Conservation (phyloP, 1,139 yeast species). For the Debaryomyces sp. region DNA sequence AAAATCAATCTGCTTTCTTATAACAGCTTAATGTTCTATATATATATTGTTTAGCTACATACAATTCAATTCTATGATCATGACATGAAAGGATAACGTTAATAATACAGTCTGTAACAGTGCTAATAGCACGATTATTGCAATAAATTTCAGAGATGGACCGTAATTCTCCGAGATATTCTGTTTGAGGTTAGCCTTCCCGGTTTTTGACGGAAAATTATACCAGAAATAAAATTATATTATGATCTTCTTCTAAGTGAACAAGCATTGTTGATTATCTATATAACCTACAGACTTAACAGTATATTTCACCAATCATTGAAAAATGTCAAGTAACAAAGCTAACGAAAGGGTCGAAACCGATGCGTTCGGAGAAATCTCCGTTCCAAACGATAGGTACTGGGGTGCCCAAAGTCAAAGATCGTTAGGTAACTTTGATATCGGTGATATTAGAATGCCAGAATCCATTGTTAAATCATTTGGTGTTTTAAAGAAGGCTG, state of each 20-base stretch:
- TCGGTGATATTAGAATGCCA: slow-evolving; percentile 87
- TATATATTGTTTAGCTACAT: background rate
- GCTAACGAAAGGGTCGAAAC: slow-evolving; percentile 58
- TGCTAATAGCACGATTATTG: background rate
- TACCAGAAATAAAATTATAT: background rate
- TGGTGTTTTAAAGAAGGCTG: slow-evolving; percentile 86
- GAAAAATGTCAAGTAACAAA: background rate
- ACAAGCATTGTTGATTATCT: background rate
- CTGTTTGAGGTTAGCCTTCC: background rate
- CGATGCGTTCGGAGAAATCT: slow-evolving; percentile 90
- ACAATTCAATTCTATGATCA: background rate
- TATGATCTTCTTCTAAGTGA: background rate
- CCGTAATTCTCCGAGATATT: background rate
- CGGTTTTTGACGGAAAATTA: background rate
- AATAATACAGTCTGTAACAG: background rate
- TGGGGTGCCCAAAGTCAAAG: slow-evolving; percentile 98
- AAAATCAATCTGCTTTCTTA: slow-evolving; percentile 21
- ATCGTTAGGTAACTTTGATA: slow-evolving; percentile 83
- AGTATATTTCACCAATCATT: background rate
- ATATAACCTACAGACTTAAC: background rate
- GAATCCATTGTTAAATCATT: slow-evolving; percentile 82
- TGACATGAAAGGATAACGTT: background rate
- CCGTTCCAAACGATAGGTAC: slow-evolving; percentile 75
- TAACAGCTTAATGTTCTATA: slow-evolving; percentile 9
- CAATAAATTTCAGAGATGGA: background rate